Evolutionary conservation across 768 basidiomycete genomes (phyloP).

Genomic region (Paxillus ammoniavirescens): DNA sequence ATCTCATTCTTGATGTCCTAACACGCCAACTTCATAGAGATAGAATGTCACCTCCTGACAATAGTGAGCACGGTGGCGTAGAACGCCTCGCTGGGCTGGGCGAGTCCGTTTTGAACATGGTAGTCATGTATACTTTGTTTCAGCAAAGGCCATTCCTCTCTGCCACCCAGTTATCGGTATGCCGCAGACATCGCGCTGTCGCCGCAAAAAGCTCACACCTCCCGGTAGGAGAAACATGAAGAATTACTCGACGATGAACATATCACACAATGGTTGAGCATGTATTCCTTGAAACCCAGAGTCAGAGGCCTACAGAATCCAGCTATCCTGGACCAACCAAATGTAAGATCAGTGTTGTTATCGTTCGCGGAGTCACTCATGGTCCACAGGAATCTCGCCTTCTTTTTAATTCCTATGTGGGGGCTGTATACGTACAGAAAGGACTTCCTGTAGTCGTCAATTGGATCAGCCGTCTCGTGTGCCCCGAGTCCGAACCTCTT

Average conservation of each 20-base stretch:
- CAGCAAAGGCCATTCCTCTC: slow-evolving; percentile 41
- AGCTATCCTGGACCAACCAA: slow-evolving; percentile 35
- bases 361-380: slow-evolving; percentile 3
- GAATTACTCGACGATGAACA: slow-evolving; percentile 37
- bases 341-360: slow-evolving; percentile 22
- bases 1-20: slow-evolving; percentile 58
- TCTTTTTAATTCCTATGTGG: slow-evolving; percentile 62
- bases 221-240: slow-evolving; percentile 20
- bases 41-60: slow-evolving; percentile 32
- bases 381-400: slow-evolving; percentile 48
- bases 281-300: slow-evolving; percentile 52
- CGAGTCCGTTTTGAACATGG: slow-evolving; percentile 47
- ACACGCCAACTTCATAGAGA: slow-evolving; percentile 45
- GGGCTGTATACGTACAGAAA: slow-evolving; percentile 60
- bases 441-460: slow-evolving; percentile 47
- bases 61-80: slow-evolving; percentile 51
- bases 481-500: slow-evolving; percentile 38
- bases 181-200: slow-evolving; percentile 11
- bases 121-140: slow-evolving; percentile 51
- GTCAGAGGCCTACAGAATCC: slow-evolving; percentile 45
- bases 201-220: background rate
- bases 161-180: slow-evolving; percentile 44
- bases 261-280: slow-evolving; percentile 48
- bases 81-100: slow-evolving; percentile 63
- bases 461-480: slow-evolving; percentile 61